A percentile compares a stretch with the other conserved stretches of the same genome.
These are phyloP conservation scores for Astrephomene gubernaculifera DNA, from an alignment of 139 green algal species.

Conservation along the genomic window DNA sequence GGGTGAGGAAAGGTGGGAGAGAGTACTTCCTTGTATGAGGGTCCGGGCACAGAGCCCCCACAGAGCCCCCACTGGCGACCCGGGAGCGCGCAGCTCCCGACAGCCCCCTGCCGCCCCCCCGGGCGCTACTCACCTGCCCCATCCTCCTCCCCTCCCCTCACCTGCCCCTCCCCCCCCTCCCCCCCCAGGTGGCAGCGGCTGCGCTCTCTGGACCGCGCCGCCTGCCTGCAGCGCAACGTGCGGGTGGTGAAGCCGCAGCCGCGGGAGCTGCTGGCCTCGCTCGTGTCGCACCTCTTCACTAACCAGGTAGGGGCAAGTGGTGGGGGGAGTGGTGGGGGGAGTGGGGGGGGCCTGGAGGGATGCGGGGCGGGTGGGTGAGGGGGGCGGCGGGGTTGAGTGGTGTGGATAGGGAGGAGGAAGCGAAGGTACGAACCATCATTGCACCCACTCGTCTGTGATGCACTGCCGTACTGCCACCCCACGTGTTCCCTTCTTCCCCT, in stretches of 20 bases:
- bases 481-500: background rate
- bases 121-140: background rate
- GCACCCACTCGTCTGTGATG: no score
- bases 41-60: background rate
- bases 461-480: no score
- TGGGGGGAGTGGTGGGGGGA: background rate
- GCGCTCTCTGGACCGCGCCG: slow-evolving; percentile 66
- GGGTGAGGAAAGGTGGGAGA: background rate
- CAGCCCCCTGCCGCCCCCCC: background rate
- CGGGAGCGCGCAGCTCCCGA: background rate
- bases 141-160: background rate
- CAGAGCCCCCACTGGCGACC: background rate
- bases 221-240: slow-evolving; percentile 66
- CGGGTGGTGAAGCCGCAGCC: slow-evolving; percentile 80
- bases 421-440: no score
- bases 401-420: background rate
- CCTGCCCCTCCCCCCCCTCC: background rate
- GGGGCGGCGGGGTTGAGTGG: background rate
- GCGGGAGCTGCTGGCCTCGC: slow-evolving; percentile 54
- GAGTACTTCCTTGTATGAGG: no score
- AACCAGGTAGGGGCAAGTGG: slow-evolving; percentile 38
- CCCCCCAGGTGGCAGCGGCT: slow-evolving; percentile 62
- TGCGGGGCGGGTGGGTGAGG: background rate
- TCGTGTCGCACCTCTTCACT: slow-evolving; percentile 55
- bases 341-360: background rate